phyloP scores from a whole-genome alignment of 106 monocot species.

The Apostasia shenzhenica region DNA sequence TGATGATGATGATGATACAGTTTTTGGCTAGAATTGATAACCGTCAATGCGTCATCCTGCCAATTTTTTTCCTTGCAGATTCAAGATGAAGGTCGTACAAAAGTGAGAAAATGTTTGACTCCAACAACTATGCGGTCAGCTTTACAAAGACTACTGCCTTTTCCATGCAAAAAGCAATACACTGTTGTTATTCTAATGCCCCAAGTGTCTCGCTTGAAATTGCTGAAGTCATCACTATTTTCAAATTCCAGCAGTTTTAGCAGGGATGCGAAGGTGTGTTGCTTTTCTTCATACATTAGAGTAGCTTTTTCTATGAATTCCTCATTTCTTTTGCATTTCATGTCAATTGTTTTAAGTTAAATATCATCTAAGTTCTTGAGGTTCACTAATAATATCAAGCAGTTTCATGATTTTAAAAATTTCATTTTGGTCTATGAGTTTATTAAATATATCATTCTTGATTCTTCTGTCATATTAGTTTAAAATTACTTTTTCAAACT shows the following conservation, averaged over 20 bases:
- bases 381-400: not conserved
- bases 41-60: not conserved
- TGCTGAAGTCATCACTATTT: slow-evolving; percentile 36
- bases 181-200: slow-evolving; percentile 91
- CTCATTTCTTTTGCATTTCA: not conserved
- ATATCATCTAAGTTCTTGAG: not conserved
- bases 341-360: not conserved
- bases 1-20: not conserved
- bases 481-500: too few species aligned
- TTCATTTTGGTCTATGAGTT: not conserved
- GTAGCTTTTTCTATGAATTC: not conserved
- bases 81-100: slow-evolving; percentile 81
- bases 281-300: not conserved
- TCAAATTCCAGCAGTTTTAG: slow-evolving; percentile 25
- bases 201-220: slow-evolving; percentile 37
- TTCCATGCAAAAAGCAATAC: slow-evolving; percentile 80
- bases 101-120: slow-evolving; percentile 63
- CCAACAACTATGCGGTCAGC: slow-evolving; percentile 45
- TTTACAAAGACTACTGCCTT: slow-evolving; percentile 76
- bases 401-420: not conserved
- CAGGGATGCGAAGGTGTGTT: slow-evolving; percentile 68
- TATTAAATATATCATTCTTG: too few species aligned
- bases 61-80: slow-evolving; percentile 26
- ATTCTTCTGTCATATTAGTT: too few species aligned
- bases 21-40: not conserved